These are phyloP conservation scores for Tubosaeta brunneosetosa DNA, from an alignment of 768 basidiomycete genomes.

Conservation along the genomic window DNA sequence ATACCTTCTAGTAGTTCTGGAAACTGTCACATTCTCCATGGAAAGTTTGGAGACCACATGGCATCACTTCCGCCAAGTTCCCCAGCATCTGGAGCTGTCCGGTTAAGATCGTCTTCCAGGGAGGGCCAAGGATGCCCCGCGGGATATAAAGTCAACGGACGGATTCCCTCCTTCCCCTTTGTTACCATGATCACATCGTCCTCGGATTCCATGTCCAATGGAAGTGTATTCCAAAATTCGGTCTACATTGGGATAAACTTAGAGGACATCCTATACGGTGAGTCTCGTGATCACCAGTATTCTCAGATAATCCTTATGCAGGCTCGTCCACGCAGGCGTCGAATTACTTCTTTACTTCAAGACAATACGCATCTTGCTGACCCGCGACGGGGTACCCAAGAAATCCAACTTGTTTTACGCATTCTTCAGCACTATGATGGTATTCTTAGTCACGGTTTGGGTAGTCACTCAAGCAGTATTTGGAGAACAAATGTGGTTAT, in stretches of 20 bases:
- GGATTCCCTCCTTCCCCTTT: neutral
- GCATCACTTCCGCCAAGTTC: neutral
- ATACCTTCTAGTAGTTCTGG: neutral
- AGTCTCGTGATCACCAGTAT: neutral
- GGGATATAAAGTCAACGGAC: slow-evolving; percentile 4
- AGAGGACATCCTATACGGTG: slow-evolving; percentile 22
- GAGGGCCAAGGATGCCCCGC: neutral
- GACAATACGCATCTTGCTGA: slow-evolving; percentile 14
- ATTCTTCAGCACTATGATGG: slow-evolving; percentile 23
- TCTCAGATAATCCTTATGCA: neutral
- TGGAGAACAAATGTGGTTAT: slow-evolving; percentile 35
- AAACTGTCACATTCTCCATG: neutral
- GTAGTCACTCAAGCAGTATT: slow-evolving; percentile 19
- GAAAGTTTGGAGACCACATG: neutral
- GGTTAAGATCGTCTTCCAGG: neutral
- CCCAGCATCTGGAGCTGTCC: neutral
- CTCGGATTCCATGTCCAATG: neutral
- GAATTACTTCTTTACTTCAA: slow-evolving; percentile 23
- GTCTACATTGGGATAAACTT: slow-evolving; percentile 14
- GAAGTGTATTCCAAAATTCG: slow-evolving; percentile 7
- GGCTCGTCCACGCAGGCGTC: slow-evolving; percentile 13
- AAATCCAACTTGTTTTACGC: slow-evolving; percentile 17
- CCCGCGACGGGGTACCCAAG: neutral
- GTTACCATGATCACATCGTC: neutral
- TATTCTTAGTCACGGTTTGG: slow-evolving; percentile 30